phyloP scores from a whole-genome alignment of 129 eudicot genomes.

The Heracleum sosnowskyi region DNA sequence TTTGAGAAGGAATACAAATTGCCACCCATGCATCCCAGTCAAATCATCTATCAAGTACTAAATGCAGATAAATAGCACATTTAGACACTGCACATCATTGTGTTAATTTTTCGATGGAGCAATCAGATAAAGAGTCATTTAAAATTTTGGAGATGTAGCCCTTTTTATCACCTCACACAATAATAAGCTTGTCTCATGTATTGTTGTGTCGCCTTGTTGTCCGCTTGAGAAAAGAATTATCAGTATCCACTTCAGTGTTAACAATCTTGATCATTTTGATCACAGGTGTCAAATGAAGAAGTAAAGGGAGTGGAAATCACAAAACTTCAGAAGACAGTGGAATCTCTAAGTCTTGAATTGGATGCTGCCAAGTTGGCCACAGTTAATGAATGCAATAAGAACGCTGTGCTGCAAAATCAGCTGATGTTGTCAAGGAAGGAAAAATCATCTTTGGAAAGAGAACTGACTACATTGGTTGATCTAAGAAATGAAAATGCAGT shows the following conservation, averaged over 20 bases:
- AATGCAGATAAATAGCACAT: neutral
- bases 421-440: constrained; percentile 64
- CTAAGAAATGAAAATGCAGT: constrained; percentile 58
- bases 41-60: no score
- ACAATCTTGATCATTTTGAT: constrained; percentile 14
- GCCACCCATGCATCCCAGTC: neutral
- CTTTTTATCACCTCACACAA: neutral
- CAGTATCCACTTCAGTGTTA: neutral
- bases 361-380: constrained; percentile 80
- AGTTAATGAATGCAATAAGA: constrained; percentile 69
- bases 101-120: neutral
- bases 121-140: neutral
- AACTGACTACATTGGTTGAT: constrained; percentile 44
- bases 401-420: constrained; percentile 58
- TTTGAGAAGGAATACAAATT: neutral
- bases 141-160: neutral
- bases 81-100: no score
- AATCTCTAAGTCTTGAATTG: constrained; percentile 58
- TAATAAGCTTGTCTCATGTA: neutral
- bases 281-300: constrained; percentile 86
- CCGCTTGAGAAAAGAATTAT: no score
- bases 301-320: constrained; percentile 64
- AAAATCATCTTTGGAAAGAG: constrained; percentile 69
- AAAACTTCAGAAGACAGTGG: constrained; percentile 69
- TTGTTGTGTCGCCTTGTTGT: neutral